Percentiles rank a stretch among this genome's conserved stretches.
phyloP scores from a whole-genome alignment of 2,329 filamentous ascomycete species.

The Sarocladium oryzae region DNA sequence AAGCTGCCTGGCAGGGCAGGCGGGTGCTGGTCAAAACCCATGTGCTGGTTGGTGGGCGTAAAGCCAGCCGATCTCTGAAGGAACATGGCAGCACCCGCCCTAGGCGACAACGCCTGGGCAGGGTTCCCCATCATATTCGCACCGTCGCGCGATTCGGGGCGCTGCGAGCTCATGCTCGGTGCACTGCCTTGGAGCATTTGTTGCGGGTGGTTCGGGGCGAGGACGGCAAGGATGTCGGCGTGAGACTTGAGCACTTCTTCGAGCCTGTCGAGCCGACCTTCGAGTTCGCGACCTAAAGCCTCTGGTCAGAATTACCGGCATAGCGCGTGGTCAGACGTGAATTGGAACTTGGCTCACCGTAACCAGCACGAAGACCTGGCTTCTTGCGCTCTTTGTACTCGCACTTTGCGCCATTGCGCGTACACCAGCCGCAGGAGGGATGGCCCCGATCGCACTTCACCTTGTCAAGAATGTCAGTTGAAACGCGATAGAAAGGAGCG shows the following conservation, averaged over 20 bases:
- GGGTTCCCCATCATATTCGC: background rate
- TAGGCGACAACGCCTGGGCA: slow-evolving; percentile 34
- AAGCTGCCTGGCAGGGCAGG: slow-evolving; percentile 37
- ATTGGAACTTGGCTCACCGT: no score
- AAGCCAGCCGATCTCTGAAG: slow-evolving; percentile 52
- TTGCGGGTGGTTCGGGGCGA: slow-evolving; percentile 1
- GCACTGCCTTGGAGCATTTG: slow-evolving; percentile 17
- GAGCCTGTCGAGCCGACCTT: slow-evolving; percentile 64
- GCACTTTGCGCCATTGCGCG: slow-evolving; percentile 54
- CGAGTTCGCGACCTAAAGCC: slow-evolving; percentile 48
- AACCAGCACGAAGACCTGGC: slow-evolving; percentile 58
- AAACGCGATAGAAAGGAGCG: background rate
- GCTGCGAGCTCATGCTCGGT: background rate
- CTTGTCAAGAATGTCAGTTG: slow-evolving; percentile 27
- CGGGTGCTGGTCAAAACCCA: slow-evolving; percentile 40
- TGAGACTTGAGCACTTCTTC: slow-evolving; percentile 61
- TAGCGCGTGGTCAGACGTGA: no score
- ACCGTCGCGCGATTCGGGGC: background rate
- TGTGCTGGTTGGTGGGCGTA: slow-evolving; percentile 35
- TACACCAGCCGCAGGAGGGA: slow-evolving; percentile 64
- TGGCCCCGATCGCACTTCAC: slow-evolving; percentile 72
- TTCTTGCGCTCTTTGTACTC: slow-evolving; percentile 66
- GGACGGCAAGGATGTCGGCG: slow-evolving; percentile 44
- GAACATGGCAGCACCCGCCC: slow-evolving; percentile 37
- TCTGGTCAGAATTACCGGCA: background rate